These are phyloP conservation scores for Pachyrhizus erosus DNA, from an alignment of 306 rosid genomes.

Conservation along the genomic window DNA sequence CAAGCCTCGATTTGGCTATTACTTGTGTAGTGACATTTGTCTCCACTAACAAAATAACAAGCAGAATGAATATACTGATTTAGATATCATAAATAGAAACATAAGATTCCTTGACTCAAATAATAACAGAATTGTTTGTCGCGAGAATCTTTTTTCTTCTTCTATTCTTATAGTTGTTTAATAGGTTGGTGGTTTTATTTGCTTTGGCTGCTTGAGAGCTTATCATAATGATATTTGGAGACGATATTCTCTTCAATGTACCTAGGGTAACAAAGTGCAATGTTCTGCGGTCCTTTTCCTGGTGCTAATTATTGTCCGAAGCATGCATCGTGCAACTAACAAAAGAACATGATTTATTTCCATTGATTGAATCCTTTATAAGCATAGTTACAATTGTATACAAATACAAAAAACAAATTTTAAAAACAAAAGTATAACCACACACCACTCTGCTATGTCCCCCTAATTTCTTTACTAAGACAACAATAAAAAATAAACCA, in stretches of 20 bases:
- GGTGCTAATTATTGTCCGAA: slow-evolving; percentile 20
- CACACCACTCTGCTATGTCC: slow-evolving; percentile 46
- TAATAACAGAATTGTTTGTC: slow-evolving; percentile 39
- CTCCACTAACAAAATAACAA: background rate
- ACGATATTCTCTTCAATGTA: slow-evolving; percentile 27
- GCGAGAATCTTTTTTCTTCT: slow-evolving; percentile 20
- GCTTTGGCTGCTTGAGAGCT: slow-evolving; percentile 37
- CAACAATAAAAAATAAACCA: slow-evolving; percentile 6
- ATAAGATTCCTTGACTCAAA: slow-evolving; percentile 42
- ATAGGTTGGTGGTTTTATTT: slow-evolving; percentile 28
- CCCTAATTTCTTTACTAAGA: background rate
- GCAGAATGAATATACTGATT: background rate
- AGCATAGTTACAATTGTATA: slow-evolving; percentile 54
- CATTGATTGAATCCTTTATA: slow-evolving; percentile 51
- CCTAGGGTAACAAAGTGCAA: slow-evolving; percentile 34
- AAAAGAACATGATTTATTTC: slow-evolving; percentile 43
- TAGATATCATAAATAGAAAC: background rate
- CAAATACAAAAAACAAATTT: slow-evolving; percentile 27
- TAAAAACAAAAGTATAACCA: slow-evolving; percentile 42
- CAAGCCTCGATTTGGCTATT: background rate
- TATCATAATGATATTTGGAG: slow-evolving; percentile 27
- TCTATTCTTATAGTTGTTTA: background rate
- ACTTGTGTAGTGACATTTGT: background rate
- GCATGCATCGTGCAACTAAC: slow-evolving; percentile 30
- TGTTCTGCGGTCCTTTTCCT: slow-evolving; percentile 33